These are phyloP conservation scores for Colletotrichum gigasporum DNA, from an alignment of 2,329 filamentous ascomycete species.

Conservation along the genomic window DNA sequence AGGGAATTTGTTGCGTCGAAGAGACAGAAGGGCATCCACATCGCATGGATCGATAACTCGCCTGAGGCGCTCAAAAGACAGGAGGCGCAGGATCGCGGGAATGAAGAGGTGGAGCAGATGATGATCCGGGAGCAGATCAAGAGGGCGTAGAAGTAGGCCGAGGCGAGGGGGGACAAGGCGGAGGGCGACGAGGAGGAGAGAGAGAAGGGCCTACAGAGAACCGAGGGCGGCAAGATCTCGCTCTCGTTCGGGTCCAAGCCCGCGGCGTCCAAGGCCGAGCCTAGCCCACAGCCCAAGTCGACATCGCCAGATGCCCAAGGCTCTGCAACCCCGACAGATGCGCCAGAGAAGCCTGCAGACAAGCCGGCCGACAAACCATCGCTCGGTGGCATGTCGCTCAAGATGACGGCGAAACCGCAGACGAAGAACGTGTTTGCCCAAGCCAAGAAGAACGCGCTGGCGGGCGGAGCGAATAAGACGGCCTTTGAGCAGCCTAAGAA, in stretches of 20 bases:
- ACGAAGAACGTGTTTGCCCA: conserved; percentile 80
- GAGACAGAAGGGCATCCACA: conserved; percentile 88
- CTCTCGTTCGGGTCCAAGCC: conserved; percentile 69
- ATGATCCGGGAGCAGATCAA: conserved; percentile 86
- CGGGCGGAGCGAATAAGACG: conserved; percentile 68
- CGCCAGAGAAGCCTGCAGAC: conserved; percentile 23
- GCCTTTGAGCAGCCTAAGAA: conserved; percentile 74
- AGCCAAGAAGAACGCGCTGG: conserved; percentile 75
- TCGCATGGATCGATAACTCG: conserved; percentile 92
- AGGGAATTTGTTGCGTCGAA: conserved; percentile 90
- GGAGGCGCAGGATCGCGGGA: conserved; percentile 87
- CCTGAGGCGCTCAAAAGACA: conserved; percentile 83
- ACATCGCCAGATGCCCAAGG: conserved; percentile 35
- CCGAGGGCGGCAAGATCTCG: conserved; percentile 80
- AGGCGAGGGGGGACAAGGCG: conserved; percentile 52
- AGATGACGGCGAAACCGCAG: conserved; percentile 71
- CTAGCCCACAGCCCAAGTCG: conserved; percentile 28
- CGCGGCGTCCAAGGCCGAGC: conserved; percentile 30
- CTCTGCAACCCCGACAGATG: conserved; percentile 29
- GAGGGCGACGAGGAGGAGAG: conserved; percentile 50
- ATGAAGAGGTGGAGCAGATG: conserved; percentile 88
- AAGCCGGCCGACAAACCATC: conserved; percentile 21
- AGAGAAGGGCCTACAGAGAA: conserved; percentile 62
- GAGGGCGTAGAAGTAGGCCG: conserved; percentile 72
- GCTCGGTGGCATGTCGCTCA: conserved; percentile 65